Conservation (phyloP, 73 alveolate species). For the Blepharisma stoltei region DNA sequence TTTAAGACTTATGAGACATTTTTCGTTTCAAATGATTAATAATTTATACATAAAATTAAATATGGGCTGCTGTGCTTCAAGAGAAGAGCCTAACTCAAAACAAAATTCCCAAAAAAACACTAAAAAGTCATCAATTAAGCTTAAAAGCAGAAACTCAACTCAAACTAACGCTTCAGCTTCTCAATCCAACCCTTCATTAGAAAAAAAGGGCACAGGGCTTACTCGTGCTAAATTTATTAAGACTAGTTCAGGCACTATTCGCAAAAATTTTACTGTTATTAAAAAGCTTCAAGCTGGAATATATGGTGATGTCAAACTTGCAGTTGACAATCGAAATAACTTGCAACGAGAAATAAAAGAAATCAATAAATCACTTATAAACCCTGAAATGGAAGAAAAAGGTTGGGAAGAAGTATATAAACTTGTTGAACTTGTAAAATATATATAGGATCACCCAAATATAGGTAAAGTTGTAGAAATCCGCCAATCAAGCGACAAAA, state of each 20-base stretch:
- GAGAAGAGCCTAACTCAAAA: too few relatives aligned
- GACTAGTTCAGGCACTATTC: background rate
- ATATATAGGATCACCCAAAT: conserved; percentile 64
- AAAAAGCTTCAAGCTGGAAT: background rate
- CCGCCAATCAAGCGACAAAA: conserved; percentile 58
- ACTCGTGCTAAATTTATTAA: too few relatives aligned
- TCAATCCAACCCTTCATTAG: too few relatives aligned
- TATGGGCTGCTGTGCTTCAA: too few relatives aligned
- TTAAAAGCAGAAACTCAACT: too few relatives aligned
- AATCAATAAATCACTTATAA: background rate
- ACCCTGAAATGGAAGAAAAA: background rate
- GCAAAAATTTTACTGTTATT: background rate
- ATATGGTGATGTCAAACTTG: background rate
- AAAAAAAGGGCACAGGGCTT: too few relatives aligned
- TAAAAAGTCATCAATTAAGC: too few relatives aligned
- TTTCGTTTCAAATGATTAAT: too few relatives aligned
- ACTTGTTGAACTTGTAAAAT: background rate
- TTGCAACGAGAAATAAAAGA: conserved; percentile 20
- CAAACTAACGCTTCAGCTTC: too few relatives aligned
- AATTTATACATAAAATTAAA: too few relatives aligned
- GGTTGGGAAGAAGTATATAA: background rate
- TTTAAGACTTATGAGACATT: too few relatives aligned
- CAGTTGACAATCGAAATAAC: background rate
- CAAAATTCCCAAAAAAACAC: too few relatives aligned
- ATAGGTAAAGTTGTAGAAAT: conserved; percentile 70